Conservation (phyloP, 257 asterid species). For the Coffea canephora region DNA sequence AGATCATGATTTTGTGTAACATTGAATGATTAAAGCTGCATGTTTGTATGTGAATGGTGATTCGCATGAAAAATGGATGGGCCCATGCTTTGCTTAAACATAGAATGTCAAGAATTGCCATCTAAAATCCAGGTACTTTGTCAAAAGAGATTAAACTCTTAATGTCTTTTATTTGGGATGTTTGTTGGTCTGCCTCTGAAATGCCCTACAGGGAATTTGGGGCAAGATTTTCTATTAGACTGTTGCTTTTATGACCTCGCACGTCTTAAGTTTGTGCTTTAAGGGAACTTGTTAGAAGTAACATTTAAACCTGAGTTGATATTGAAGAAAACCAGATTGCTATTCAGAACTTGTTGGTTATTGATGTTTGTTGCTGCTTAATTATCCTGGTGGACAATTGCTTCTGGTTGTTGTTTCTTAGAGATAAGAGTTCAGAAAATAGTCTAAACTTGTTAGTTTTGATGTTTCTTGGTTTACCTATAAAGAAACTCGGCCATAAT, state of each 20-base stretch:
- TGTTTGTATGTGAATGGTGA: not conserved
- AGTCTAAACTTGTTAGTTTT: not conserved
- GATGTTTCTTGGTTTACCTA: not conserved
- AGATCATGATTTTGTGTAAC: not conserved
- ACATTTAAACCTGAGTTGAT: not conserved
- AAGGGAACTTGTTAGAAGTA: not conserved
- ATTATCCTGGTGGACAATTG: not conserved
- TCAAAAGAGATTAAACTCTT: not conserved
- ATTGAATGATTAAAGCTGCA: not conserved
- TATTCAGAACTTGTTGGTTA: not conserved
- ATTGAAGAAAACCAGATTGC: not conserved
- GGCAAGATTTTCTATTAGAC: not conserved
- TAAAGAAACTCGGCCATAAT: not conserved
- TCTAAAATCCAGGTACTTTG: not conserved
- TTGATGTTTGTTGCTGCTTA: conserved; percentile 6
- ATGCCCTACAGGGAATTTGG: not conserved
- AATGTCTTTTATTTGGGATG: not conserved
- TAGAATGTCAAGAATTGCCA: not conserved
- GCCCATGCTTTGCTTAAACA: not conserved
- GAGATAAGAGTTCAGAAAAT: not conserved
- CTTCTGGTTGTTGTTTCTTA: not conserved
- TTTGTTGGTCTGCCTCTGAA: not conserved
- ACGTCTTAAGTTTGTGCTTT: not conserved
- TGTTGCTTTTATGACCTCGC: not conserved
- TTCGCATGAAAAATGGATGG: not conserved